phyloP scores from a whole-genome alignment of 208 protist species.

The Leishmania tarentolae region DNA sequence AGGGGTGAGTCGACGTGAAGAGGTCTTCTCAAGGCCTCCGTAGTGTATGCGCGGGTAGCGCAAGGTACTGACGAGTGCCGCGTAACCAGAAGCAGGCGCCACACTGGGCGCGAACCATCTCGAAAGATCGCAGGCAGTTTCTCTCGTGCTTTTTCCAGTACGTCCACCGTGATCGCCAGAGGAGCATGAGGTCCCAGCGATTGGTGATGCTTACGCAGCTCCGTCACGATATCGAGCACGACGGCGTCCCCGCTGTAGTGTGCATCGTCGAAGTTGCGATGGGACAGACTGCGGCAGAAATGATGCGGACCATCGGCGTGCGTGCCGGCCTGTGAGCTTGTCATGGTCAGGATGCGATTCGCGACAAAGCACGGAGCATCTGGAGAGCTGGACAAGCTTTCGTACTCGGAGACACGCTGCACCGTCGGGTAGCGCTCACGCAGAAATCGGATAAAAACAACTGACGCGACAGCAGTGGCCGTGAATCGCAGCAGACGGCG shows the following conservation, averaged over 20 bases:
- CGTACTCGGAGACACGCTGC: constrained; percentile 33
- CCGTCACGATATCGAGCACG: constrained; percentile 48
- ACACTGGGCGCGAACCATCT: constrained; percentile 30
- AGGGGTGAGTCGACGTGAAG: not conserved
- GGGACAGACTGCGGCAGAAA: constrained; percentile 43
- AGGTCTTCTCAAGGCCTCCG: not conserved
- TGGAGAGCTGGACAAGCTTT: constrained; percentile 44
- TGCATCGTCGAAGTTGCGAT: constrained; percentile 46
- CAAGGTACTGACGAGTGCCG: not conserved
- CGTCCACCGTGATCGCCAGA: constrained; percentile 40
- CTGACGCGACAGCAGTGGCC: not conserved
- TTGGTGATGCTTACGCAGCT: constrained; percentile 24
- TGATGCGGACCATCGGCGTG: constrained; percentile 75
- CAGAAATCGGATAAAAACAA: constrained; percentile 36
- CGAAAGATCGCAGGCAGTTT: constrained; percentile 17
- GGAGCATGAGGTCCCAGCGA: constrained; percentile 2
- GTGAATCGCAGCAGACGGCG: constrained; percentile 10
- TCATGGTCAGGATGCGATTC: constrained; percentile 49
- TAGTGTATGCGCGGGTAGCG: not conserved
- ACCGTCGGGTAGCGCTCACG: constrained; percentile 31
- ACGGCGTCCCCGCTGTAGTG: constrained; percentile 74
- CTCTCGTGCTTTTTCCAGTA: constrained; percentile 39
- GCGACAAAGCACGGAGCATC: constrained; percentile 57
- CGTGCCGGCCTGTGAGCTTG: constrained; percentile 77
- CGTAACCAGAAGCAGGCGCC: constrained; percentile 60